These are phyloP conservation scores for Suillus americanus DNA, from an alignment of 768 basidiomycete genomes.

Conservation along the genomic window DNA sequence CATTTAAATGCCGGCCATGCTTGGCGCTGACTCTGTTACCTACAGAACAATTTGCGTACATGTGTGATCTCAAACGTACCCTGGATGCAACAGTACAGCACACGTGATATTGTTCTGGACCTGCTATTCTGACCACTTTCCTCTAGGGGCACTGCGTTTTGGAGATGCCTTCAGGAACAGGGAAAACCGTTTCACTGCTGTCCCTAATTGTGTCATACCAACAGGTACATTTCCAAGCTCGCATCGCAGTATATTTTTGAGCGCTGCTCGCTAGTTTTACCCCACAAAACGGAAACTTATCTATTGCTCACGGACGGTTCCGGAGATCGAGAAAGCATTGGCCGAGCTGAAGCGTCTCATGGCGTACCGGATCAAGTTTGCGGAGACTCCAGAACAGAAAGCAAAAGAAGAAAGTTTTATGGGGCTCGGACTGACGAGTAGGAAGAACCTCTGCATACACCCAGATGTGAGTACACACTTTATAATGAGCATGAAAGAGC, in stretches of 20 bases:
- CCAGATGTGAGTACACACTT: constrained; percentile 65
- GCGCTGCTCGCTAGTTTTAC: constrained; percentile 63
- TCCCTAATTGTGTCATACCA: constrained; percentile 98
- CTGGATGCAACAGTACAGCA: constrained; percentile 83
- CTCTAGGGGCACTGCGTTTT: constrained; percentile 95
- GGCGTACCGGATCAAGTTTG: constrained; percentile 75
- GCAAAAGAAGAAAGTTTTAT: constrained; percentile 80
- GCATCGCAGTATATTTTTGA: background rate
- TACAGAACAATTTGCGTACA: constrained; percentile 97
- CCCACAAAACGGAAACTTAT: constrained; percentile 91
- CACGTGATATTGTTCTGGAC: background rate
- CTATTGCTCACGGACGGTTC: constrained; percentile 98
- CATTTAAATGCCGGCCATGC: background rate
- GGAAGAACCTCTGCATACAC: constrained; percentile 95
- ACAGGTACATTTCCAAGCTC: constrained; percentile 54
- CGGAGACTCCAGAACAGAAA: constrained; percentile 72
- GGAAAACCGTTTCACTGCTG: constrained; percentile 95
- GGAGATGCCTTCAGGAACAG: constrained; percentile 99
- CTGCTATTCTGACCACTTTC: constrained; percentile 4
- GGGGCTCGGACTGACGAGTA: constrained; percentile 90
- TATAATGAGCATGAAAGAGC: background rate
- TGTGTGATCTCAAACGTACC: constrained; percentile 97
- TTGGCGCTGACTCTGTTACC: constrained; percentile 9
- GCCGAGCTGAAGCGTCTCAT: constrained; percentile 93
- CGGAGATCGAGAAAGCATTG: constrained; percentile 98